Evolutionary conservation across 257 asterid genomes (phyloP).

Genomic region (Solanum sparsipilum): DNA sequence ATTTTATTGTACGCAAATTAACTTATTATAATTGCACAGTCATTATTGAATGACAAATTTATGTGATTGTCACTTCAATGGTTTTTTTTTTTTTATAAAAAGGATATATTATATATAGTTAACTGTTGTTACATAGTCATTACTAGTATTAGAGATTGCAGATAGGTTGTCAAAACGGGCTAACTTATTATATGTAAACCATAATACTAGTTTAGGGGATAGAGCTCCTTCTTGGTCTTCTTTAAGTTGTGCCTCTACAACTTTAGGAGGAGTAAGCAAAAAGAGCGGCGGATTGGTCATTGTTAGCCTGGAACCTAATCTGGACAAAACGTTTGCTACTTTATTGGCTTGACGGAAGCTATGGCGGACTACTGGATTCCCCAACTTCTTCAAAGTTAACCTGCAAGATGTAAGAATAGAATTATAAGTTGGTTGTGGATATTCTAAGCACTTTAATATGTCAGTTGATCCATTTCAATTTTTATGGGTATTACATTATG

Average conservation of each 20-base stretch:
- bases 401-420: not conserved
- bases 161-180: not conserved
- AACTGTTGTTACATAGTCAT: too few relatives aligned
- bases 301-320: not conserved
- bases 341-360: rapidly evolving
- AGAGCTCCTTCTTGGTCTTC: not conserved
- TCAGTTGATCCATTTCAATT: too few relatives aligned
- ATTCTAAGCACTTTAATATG: too few relatives aligned
- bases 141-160: not conserved
- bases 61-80: too few relatives aligned
- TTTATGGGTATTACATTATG: not conserved
- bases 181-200: too few relatives aligned
- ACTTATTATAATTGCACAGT: not conserved
- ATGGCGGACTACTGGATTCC: not conserved
- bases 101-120: too few relatives aligned
- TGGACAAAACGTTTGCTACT: too few relatives aligned
- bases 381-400: not conserved
- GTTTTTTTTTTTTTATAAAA: too few relatives aligned
- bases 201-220: not conserved
- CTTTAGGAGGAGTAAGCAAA: not conserved
- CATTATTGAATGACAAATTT: too few relatives aligned
- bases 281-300: not conserved
- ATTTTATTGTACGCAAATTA: not conserved
- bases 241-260: too few relatives aligned
- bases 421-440: too few relatives aligned